These are phyloP conservation scores for Aspergillus nidulans DNA, from an alignment of 495 filamentous ascomycete genomes.

Conservation along the genomic window DNA sequence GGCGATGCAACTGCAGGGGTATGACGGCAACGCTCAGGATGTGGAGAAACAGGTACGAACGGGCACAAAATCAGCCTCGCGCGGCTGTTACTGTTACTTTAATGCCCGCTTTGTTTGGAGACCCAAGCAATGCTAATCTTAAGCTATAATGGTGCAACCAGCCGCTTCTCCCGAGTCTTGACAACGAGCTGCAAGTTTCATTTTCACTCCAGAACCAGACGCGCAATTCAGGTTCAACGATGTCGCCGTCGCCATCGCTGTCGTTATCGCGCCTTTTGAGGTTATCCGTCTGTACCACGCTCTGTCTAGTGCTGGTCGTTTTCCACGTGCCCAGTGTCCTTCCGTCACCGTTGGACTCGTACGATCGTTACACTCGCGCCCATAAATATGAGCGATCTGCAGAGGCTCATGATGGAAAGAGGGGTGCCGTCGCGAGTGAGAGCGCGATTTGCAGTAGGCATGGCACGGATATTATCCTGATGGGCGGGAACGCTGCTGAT, in stretches of 20 bases:
- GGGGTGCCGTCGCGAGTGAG: slow-evolving; percentile 78
- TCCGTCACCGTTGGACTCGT: slow-evolving; percentile 21
- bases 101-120: too few species aligned
- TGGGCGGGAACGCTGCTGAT: slow-evolving; percentile 73
- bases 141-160: slow-evolving; percentile 2
- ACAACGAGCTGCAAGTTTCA: neutral
- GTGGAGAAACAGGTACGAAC: slow-evolving; percentile 35
- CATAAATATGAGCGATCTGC: neutral
- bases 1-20: slow-evolving; percentile 13
- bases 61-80: neutral
- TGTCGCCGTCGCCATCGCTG: neutral
- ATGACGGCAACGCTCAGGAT: slow-evolving; percentile 18
- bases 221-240: neutral
- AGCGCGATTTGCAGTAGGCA: slow-evolving; percentile 70
- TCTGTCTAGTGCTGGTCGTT: slow-evolving; percentile 22
- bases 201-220: neutral
- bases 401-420: slow-evolving; percentile 31
- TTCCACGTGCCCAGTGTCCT: slow-evolving; percentile 21
- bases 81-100: too few species aligned
- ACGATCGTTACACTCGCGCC: neutral
- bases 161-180: neutral
- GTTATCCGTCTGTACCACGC: slow-evolving; percentile 16
- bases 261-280: slow-evolving; percentile 17
- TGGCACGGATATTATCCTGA: slow-evolving; percentile 64
- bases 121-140: neutral